These are phyloP conservation scores for Rutidosis leptorrhynchoides DNA, from an alignment of 129 eudicot species.

Conservation along the genomic window DNA sequence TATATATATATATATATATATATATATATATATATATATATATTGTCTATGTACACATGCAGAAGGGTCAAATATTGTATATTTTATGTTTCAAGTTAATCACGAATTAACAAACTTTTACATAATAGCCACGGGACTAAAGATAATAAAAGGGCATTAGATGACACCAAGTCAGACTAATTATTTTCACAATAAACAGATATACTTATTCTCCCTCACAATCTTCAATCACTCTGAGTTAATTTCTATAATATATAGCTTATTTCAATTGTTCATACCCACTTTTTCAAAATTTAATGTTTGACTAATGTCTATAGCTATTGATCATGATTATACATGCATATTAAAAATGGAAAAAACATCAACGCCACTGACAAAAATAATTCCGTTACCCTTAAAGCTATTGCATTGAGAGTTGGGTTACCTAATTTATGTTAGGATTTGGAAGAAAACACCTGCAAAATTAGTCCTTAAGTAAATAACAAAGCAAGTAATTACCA, in stretches of 20 bases:
- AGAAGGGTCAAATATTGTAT: no score
- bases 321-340: conserved; percentile 77
- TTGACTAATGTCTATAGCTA: conserved; percentile 51
- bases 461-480: conserved; percentile 15
- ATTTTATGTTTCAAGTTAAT: no score
- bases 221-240: neutral
- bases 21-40: no score
- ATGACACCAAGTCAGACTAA: neutral
- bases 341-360: conserved; percentile 52
- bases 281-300: neutral
- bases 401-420: conserved; percentile 84
- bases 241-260: neutral
- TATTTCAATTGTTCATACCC: conserved; percentile 9
- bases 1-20: no score
- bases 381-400: conserved; percentile 48
- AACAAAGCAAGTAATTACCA: conserved; percentile 22
- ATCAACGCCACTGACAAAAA: conserved; percentile 26
- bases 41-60: no score
- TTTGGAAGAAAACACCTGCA: conserved; percentile 25
- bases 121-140: neutral
- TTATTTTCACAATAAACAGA: neutral
- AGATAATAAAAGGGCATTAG: neutral
- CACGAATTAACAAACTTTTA: no score
- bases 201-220: conserved; percentile 7
- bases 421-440: conserved; percentile 71